Evolutionary conservation across 2,329 filamentous ascomycete genomes (phyloP), one percentile per base, ranked within the genome.

Genomic region (Cladosporium sp.): DNA sequence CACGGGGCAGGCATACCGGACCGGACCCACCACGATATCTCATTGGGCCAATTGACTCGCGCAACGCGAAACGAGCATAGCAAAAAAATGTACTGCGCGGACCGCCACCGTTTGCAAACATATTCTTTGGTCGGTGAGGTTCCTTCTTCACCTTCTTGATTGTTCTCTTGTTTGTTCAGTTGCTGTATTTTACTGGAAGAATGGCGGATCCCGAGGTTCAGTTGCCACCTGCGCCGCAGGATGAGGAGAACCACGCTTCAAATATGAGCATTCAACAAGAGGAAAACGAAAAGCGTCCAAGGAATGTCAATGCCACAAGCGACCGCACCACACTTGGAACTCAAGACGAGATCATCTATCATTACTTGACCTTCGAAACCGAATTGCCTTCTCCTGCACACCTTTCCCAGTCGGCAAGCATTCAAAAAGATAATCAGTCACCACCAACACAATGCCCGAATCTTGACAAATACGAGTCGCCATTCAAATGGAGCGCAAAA

Each of bases 401-500:
- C 53, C 36, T 64, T 54, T 62, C 59, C 15, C 62, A 51, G 52
- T 66, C 58, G 52, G 67, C 46, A 49, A 20, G 33, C 6, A 29
- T 32, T 13, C 18, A 35, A 4, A 19, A 58, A 3, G 59, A 61
- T 15, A 59, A 65, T 32, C 61, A 39, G 32, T 50, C 35, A 8
- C 27, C 63, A 7, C 54, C 71, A n/a, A 66, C 77, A 1, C 84
- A 75, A 46, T 73, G 72, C 19, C 88, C 87, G 3, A 75, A 88
- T 63, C 78, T 95, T 20, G 75, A 72, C 29, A 74, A 77, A 51
- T 94, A 82, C 60, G 67, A 59, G 2, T 84, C 86, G 8, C 91
- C 91, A 0, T 83, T 89, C 56, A 73, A 77, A 8, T 95, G 90
- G 88, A 80, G 86, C 0, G 63, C 71, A 49, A 73, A 72, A 39